These are phyloP conservation scores for Stygiomarasmius scandens DNA, from an alignment of 1,284 basidiomycete species.

Conservation along the genomic window DNA sequence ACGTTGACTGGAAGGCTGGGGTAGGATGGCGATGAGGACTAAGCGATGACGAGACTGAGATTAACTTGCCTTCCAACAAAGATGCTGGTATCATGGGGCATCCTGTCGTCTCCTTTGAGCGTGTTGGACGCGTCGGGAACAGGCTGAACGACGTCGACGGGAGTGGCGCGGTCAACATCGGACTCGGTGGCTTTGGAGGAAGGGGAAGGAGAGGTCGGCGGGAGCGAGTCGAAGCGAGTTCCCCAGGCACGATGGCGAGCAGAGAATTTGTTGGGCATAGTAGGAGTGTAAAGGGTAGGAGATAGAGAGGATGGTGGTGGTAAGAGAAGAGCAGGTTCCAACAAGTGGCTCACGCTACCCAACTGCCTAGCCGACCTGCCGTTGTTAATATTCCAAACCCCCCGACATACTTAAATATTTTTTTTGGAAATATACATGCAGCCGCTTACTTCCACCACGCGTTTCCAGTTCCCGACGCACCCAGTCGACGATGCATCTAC, in stretches of 20 bases:
- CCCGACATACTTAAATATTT: conserved; percentile 9
- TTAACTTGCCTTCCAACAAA: conserved; percentile 73
- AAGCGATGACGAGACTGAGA: conserved; percentile 6
- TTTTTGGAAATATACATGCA: conserved; percentile 6
- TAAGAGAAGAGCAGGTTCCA: conserved; percentile 10
- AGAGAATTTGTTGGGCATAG: conserved; percentile 44
- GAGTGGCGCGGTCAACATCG: conserved; percentile 18
- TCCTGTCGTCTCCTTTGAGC: conserved; percentile 44
- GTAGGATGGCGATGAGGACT: conserved; percentile 6
- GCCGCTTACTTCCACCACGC: conserved; percentile 26
- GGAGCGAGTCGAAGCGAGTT: conserved; percentile 64
- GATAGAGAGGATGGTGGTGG: conserved; percentile 18
- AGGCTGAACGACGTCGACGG: neutral
- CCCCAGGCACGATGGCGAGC: conserved; percentile 58
- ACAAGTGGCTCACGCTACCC: neutral
- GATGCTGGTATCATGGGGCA: conserved; percentile 73
- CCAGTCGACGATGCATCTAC: conserved; percentile 5
- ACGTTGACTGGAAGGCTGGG: conserved; percentile 70
- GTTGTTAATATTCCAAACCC: conserved; percentile 4
- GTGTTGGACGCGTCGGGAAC: conserved; percentile 26
- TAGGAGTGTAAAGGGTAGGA: conserved; percentile 24
- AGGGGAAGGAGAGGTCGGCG: conserved; percentile 39
- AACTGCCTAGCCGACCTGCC: conserved; percentile 10
- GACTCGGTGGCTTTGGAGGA: conserved; percentile 25
- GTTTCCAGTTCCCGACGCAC: conserved; percentile 46